A percentile compares a stretch with the other conserved stretches of the same genome.
Conservation (phyloP, 176 grass and related monocot genomes). For the Musa schizocarpa region DNA sequence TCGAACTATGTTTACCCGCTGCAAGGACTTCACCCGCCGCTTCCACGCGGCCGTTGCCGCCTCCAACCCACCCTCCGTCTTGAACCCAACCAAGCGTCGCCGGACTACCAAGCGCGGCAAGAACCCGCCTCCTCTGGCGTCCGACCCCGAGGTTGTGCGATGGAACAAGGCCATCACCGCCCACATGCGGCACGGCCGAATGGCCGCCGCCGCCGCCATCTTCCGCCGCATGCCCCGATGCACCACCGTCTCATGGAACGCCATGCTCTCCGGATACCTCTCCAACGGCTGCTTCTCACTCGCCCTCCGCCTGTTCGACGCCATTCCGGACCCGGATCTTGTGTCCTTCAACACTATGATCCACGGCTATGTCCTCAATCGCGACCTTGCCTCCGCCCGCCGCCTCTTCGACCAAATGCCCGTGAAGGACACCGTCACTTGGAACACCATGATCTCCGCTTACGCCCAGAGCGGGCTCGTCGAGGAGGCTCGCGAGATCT, state of each 20-base stretch:
- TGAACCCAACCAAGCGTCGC: background rate
- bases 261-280: conserved; percentile 78
- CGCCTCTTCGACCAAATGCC: conserved; percentile 77
- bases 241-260: conserved; percentile 73
- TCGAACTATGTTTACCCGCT: background rate
- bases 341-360: conserved; percentile 89
- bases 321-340: conserved; percentile 48
- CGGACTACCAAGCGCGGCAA: background rate
- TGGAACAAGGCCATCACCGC: conserved; percentile 69
- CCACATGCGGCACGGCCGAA: conserved; percentile 55
- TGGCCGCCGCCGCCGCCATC: conserved; percentile 43
- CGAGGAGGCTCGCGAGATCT: conserved; percentile 49
- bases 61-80: background rate
- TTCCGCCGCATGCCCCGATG: conserved; percentile 57
- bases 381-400: conserved; percentile 46
- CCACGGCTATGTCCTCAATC: conserved; percentile 31
- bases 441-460: conserved; percentile 78
- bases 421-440: conserved; percentile 49
- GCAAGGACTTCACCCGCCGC: background rate
- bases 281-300: conserved; percentile 45
- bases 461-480: conserved; percentile 61
- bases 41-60: conserved; percentile 1
- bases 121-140: background rate
- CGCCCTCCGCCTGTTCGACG: conserved; percentile 41
- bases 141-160: conserved; percentile 45